Percentiles rank a stretch among this genome's conserved stretches.
phyloP scores from a whole-genome alignment of 805 yeast species.

The Nematodospora valgi region DNA sequence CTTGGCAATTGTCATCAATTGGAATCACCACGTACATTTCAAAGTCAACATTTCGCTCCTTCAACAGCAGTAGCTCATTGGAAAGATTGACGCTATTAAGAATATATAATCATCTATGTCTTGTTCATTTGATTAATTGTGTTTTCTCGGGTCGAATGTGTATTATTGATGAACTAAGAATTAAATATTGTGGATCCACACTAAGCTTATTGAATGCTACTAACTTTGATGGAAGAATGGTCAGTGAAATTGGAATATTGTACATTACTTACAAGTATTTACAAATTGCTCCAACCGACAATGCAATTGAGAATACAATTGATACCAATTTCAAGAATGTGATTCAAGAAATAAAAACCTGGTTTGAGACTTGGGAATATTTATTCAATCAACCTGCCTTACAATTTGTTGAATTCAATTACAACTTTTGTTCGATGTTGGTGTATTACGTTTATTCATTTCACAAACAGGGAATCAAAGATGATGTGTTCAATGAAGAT shows the following conservation, averaged over 20 bases:
- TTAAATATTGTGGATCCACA: constrained; percentile 57
- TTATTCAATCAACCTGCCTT: constrained; percentile 66
- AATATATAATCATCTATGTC: constrained; percentile 67
- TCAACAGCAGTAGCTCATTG: constrained; percentile 10
- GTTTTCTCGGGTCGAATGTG: constrained; percentile 64
- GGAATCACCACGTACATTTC: constrained; percentile 64
- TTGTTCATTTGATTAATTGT: constrained; percentile 66
- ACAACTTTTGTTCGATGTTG: constrained; percentile 56
- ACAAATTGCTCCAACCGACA: constrained; percentile 23
- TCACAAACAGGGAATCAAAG: constrained; percentile 11
- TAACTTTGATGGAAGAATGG: constrained; percentile 80
- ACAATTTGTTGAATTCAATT: constrained; percentile 71
- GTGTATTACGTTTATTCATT: constrained; percentile 41
- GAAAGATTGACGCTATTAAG: constrained; percentile 52
- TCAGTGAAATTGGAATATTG: constrained; percentile 67
- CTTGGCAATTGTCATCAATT: constrained; percentile 65
- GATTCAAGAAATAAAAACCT: constrained; percentile 47
- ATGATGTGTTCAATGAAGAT: not conserved
- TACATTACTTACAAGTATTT: constrained; percentile 56
- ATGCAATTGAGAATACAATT: constrained; percentile 3
- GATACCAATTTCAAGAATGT: constrained; percentile 31
- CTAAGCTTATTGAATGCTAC: constrained; percentile 59
- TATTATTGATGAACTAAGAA: constrained; percentile 54
- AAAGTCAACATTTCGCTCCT: constrained; percentile 43
- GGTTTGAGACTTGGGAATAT: constrained; percentile 71